A percentile compares a stretch with the other conserved stretches of the same genome.
phyloP scores from a whole-genome alignment of 805 yeast species.

The Grigorovia transvaalensis region DNA sequence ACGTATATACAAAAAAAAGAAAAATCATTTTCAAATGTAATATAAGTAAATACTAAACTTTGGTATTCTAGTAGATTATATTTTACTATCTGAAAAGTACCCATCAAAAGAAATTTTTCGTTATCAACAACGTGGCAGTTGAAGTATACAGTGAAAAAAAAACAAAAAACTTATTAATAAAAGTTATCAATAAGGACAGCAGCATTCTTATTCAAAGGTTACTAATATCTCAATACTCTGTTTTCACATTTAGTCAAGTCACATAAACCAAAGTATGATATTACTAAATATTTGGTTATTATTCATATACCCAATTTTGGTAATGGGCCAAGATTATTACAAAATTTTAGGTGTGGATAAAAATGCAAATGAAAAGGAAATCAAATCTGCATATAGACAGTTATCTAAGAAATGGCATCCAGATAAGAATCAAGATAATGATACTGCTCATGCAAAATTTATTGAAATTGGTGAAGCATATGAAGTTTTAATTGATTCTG shows the following conservation, averaged over 20 bases:
- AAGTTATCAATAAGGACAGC: no score
- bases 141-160: no score
- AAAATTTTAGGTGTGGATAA: constrained; percentile 57
- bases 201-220: no score
- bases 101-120: no score
- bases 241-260: no score
- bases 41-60: no score
- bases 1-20: neutral
- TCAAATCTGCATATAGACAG: constrained; percentile 75
- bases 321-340: constrained; percentile 39
- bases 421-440: constrained; percentile 79
- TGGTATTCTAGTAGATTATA: no score
- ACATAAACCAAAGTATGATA: neutral
- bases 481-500: constrained; percentile 66
- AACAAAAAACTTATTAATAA: no score
- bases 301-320: constrained; percentile 5
- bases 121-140: no score
- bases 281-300: neutral
- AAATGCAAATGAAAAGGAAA: constrained; percentile 67
- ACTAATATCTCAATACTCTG: no score
- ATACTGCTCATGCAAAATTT: constrained; percentile 75
- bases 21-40: neutral
- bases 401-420: constrained; percentile 86
- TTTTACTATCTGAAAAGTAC: no score
- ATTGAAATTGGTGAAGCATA: constrained; percentile 91